Evolutionary conservation across 257 asterid genomes (phyloP).

Genomic region (Solanum appendiculatum): DNA sequence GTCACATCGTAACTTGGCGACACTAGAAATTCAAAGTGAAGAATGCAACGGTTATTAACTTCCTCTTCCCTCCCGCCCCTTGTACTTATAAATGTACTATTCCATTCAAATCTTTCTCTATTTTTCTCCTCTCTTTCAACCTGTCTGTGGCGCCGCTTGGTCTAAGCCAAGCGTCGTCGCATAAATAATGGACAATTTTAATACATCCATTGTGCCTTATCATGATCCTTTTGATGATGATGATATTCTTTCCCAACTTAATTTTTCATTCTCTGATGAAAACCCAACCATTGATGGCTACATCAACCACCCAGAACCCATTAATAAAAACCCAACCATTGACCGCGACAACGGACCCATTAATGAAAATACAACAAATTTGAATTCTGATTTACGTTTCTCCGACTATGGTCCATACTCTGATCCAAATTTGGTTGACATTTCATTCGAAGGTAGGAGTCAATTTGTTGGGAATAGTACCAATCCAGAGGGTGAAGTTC

Average conservation of each 20-base stretch:
- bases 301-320: neutral
- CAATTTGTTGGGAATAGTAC: slow-evolving; percentile 2
- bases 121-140: neutral
- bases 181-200: slow-evolving; percentile 19
- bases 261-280: slow-evolving; percentile 8
- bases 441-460: neutral
- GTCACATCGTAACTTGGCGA: neutral
- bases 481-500: neutral
- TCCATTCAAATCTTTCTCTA: neutral
- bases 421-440: slow-evolving; percentile 1
- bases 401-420: slow-evolving; percentile 5
- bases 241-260: neutral
- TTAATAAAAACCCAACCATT: neutral
- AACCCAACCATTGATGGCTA: neutral
- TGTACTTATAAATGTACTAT: neutral
- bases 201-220: neutral
- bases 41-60: slow-evolving; percentile 29
- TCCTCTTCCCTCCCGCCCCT: slow-evolving; percentile 21
- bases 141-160: slow-evolving; percentile 16
- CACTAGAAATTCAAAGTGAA: neutral
- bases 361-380: neutral
- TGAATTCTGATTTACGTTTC: neutral
- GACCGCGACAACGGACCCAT: neutral
- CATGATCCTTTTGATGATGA: slow-evolving; percentile 10
- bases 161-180: neutral